Evolutionary conservation across 768 basidiomycete species (phyloP), one percentile per base, ranked within the genome.

Genomic region (Rossbeevera mucosa): DNA sequence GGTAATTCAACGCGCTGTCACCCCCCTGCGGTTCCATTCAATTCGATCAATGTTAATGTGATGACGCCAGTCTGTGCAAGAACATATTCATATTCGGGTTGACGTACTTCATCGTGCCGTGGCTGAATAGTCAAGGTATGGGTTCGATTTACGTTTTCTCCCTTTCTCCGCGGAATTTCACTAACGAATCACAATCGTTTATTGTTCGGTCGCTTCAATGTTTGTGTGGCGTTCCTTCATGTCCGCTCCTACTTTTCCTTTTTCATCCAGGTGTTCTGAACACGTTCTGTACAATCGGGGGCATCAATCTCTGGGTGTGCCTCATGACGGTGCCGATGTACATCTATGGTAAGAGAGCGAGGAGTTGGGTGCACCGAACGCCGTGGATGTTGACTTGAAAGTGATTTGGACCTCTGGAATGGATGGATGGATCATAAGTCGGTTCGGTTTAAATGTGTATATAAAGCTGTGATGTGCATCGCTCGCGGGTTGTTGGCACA

Each of bases 281-380:
- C 4, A 44, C 44, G 3, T 44, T 44, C 25, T 44, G 25, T 44
- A 1, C 44, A 5, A 44, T 44, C 25, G 44, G 44, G n/a, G 44
- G 26, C 7, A 24, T 44, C 25, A 44, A 44, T 24, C 25, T 44
- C 22, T 44, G 14, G 24, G 44, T 44, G 4, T 44, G 44, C 44
- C 44, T 44, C 25, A 44, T 44, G 44, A 44, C 44, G 25, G 44
- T 44, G 16, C 44, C 44, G 24, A 44, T 44, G 44, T 44, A 44
- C n/a, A 44, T 44, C 25, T 44, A 44, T 44, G 44, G 44, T 11
- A 44, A 44, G 44, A 44, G 44, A 18, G 44, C 44, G 18, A 25
- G 44, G 25, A 44, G 44, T 26, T 44, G 44, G 44, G 44, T 44
- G 25, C 44, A 44, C 44, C 16, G 44, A 28, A 44, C 44, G 8